Conservation (phyloP, 345 rosid genomes). For the Carallia pectinifolia region DNA sequence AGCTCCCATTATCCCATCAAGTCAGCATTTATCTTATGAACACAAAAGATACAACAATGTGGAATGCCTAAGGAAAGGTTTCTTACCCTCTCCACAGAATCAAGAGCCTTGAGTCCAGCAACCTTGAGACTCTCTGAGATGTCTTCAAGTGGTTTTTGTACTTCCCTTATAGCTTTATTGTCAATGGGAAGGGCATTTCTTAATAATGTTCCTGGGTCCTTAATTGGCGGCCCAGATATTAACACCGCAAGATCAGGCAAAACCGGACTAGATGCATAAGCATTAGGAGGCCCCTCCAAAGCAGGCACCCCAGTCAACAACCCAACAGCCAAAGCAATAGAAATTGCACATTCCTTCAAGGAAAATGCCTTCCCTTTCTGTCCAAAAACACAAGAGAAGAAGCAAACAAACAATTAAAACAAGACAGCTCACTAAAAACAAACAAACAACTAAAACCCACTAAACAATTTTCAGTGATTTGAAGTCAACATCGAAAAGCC, state of each 20-base stretch:
- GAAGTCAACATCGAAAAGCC: background rate
- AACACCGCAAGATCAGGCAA: slow-evolving; percentile 74
- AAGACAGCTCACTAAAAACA: background rate
- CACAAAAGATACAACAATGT: background rate
- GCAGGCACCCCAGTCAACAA: slow-evolving; percentile 58
- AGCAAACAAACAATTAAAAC: background rate
- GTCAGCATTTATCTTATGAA: background rate
- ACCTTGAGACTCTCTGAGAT: slow-evolving; percentile 88
- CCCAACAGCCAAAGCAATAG: slow-evolving; percentile 69
- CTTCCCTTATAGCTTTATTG: slow-evolving; percentile 88
- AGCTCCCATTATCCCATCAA: slow-evolving; percentile 7
- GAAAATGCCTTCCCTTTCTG: slow-evolving; percentile 55
- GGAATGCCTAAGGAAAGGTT: background rate
- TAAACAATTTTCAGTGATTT: background rate
- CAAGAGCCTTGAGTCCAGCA: slow-evolving; percentile 85
- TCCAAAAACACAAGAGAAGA: slow-evolving; percentile 17
- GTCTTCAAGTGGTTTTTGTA: slow-evolving; percentile 94
- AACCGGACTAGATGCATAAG: slow-evolving; percentile 53
- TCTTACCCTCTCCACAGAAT: slow-evolving; percentile 86
- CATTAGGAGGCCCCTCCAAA: slow-evolving; percentile 38
- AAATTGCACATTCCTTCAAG: slow-evolving; percentile 75
- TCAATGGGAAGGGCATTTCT: slow-evolving; percentile 88
- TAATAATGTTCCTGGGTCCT: slow-evolving; percentile 82
- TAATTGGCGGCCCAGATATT: slow-evolving; percentile 95
- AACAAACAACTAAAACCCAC: slow-evolving; percentile 1